phyloP scores from a whole-genome alignment of 139 green algal species.

The Mychonastes homosphaera region DNA sequence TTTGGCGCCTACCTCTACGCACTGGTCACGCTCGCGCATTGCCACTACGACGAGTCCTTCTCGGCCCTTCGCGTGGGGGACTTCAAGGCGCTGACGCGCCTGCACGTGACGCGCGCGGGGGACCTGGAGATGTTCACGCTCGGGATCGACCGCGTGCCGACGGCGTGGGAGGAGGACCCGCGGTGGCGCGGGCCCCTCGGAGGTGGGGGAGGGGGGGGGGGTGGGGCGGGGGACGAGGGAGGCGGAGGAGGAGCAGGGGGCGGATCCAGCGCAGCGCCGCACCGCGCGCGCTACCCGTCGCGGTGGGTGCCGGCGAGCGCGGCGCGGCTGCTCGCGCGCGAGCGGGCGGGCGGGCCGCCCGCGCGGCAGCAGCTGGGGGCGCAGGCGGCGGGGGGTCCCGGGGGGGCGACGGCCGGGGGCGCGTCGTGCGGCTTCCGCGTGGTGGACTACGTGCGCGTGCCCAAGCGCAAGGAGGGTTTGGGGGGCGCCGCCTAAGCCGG shows the following conservation, averaged over 20 bases:
- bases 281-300: slow-evolving; percentile 9
- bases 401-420: too few species aligned
- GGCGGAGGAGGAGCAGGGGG: slow-evolving; percentile 1
- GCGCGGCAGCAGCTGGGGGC: background rate
- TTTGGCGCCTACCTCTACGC: slow-evolving; percentile 83
- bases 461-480: too few species aligned
- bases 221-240: slow-evolving; percentile 23
- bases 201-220: slow-evolving; percentile 20
- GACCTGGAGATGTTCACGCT: slow-evolving; percentile 55
- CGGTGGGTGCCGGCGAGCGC: slow-evolving; percentile 14
- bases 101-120: slow-evolving; percentile 60
- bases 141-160: slow-evolving; percentile 51
- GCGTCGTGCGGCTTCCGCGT: slow-evolving; percentile 14
- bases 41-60: slow-evolving; percentile 84
- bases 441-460: slow-evolving; percentile 18
- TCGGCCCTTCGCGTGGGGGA: slow-evolving; percentile 52
- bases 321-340: background rate
- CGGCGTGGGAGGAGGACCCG: slow-evolving; percentile 62
- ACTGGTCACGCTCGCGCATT: slow-evolving; percentile 54
- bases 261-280: background rate
- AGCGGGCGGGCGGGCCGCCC: background rate
- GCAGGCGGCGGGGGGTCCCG: background rate
- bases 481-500: too few species aligned
- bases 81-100: slow-evolving; percentile 66
- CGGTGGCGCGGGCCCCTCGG: slow-evolving; percentile 46